Base-by-base conservation (phyloP, 495 filamentous ascomycete species). In the Aspergillus asperescens region DNA sequence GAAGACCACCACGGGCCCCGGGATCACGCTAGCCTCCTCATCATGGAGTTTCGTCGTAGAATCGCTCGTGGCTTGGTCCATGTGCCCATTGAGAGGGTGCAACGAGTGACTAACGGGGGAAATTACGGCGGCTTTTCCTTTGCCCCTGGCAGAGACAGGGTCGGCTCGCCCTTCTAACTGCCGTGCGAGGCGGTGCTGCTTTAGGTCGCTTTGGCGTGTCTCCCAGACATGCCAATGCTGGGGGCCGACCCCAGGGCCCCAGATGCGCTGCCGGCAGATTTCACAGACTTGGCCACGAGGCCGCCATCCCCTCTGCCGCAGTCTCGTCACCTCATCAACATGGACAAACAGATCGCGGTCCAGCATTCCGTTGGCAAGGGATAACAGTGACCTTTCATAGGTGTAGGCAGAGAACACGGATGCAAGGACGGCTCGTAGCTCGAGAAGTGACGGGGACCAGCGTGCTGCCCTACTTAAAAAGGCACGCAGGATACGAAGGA, bases 351-450 rank as follows among this genome's bases (percentile, higher is more conserved):
- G 77, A 61, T 95, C 89, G 55, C 90, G 86, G 52, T 96, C 91
- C 1, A 98, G 74, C 54, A 98, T 81, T 15, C 82, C 79, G 66
- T 90, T 92, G 9, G 94, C 88, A 12, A 98, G 81, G 2, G 80
- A 76, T 16, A 97, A 77, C 10, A 98, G 85, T 4, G 86, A 88
- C 59, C 88, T 85, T 65, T 97, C 94, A 64, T 96, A 96, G 0
- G 89, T 83, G 61, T 98, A 97, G 0, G 94, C 91, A 1, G 92
- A 84, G 67, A 98, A 98, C 39, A 98, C 90, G 6, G 88, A 89
- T 1, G 82, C 75, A 3, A 98, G 78, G 1, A 96, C 90, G 35
- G 81, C 77, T 20, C 94, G 85, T 10, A 98, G 76, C 61, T 97
- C 90, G 4, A 87, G 84, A 0, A 97, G 80, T 22, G 86, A 92